Evolutionary conservation across 1,284 basidiomycete genomes (phyloP).

Genomic region (Ustilago cynodontis): DNA sequence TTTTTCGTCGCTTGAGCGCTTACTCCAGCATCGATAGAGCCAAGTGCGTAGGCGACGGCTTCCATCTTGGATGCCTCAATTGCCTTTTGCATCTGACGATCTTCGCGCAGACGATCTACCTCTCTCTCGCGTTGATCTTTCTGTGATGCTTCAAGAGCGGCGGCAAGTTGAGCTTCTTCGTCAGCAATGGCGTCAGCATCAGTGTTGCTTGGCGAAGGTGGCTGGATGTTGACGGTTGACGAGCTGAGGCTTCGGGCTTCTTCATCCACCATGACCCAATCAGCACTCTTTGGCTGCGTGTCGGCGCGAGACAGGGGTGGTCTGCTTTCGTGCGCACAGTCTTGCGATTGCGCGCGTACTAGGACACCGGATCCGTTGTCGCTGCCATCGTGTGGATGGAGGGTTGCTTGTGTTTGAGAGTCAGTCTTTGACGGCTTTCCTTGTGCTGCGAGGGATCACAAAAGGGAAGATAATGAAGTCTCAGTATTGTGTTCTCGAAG

Average conservation of each 20-base stretch:
- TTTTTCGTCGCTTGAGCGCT: neutral
- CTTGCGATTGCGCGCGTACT: constrained; percentile 23
- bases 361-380: constrained; percentile 43
- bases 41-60: constrained; percentile 42
- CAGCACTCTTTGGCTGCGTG: constrained; percentile 15
- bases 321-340: constrained; percentile 11
- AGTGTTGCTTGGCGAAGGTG: neutral
- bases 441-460: neutral
- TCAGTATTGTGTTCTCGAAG: neutral
- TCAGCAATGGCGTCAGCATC: constrained; percentile 16
- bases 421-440: neutral
- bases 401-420: neutral
- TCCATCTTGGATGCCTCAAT: constrained; percentile 55
- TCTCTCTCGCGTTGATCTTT: constrained; percentile 25
- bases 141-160: constrained; percentile 35
- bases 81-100: constrained; percentile 43
- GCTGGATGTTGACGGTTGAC: constrained; percentile 50
- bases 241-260: constrained; percentile 23
- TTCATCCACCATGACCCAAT: constrained; percentile 47
- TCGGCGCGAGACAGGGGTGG: constrained; percentile 4
- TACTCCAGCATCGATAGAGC: constrained; percentile 20
- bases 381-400: constrained; percentile 28
- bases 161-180: constrained; percentile 38
- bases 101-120: constrained; percentile 42
- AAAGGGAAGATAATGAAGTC: neutral